Evolutionary conservation across 345 rosid genomes (phyloP).

Genomic region (Arabidopsis arenosa): DNA sequence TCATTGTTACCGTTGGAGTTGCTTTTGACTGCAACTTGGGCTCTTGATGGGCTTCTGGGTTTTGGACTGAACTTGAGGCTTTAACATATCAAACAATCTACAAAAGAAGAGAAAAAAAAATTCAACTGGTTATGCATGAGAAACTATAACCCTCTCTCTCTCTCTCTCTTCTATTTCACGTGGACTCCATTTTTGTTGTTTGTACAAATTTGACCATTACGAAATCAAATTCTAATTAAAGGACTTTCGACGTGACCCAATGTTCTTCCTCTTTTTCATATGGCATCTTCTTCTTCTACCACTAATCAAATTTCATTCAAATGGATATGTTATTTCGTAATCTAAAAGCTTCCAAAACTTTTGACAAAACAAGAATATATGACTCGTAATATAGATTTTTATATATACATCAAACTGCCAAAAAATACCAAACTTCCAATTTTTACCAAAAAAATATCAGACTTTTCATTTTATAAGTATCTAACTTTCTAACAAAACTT

Average conservation of each 20-base stretch:
- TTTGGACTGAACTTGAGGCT: too few species aligned
- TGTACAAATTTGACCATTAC: constrained; percentile 23
- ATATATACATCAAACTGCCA: neutral
- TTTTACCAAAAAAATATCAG: neutral
- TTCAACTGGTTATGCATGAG: neutral
- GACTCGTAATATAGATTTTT: neutral
- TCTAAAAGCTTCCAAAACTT: too few species aligned
- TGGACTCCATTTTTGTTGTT: constrained; percentile 15
- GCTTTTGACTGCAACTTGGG: too few species aligned
- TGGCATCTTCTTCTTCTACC: constrained; percentile 16
- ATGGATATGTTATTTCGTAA: neutral
- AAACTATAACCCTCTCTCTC: neutral
- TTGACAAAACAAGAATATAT: neutral
- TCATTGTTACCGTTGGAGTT: too few species aligned
- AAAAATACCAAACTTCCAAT: neutral
- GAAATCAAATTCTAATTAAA: constrained; percentile 12
- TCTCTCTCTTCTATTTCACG: constrained; percentile 14
- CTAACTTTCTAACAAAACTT: neutral
- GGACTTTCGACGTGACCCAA: constrained; percentile 9
- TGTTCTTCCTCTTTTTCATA: constrained; percentile 20
- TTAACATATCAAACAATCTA: too few species aligned
- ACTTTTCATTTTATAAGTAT: neutral
- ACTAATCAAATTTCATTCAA: neutral
- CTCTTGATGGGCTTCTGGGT: too few species aligned
- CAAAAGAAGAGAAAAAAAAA: neutral